These are phyloP conservation scores for Botrytis fabae DNA, from an alignment of 2,329 filamentous ascomycete genomes.

Conservation along the genomic window DNA sequence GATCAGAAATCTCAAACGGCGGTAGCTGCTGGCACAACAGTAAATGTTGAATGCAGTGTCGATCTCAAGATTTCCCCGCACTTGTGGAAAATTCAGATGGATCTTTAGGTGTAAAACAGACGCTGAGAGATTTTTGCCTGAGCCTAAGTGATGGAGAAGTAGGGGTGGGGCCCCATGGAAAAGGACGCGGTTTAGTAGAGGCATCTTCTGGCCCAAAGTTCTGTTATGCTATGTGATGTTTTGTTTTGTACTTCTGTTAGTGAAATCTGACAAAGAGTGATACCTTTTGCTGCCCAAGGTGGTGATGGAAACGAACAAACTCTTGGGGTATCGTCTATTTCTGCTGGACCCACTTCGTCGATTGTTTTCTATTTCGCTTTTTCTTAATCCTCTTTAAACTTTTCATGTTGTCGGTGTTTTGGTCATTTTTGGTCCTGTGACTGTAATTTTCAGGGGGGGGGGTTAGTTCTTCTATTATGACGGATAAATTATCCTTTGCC, in stretches of 20 bases:
- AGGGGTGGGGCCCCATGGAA: neutral
- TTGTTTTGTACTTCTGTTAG: neutral
- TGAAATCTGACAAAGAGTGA: neutral
- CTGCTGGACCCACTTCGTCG: neutral
- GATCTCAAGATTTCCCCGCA: neutral
- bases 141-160: neutral
- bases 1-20: neutral
- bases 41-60: neutral
- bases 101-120: neutral
- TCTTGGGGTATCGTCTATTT: neutral
- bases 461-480: neutral
- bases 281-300: neutral
- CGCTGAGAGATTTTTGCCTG: neutral
- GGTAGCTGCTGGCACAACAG: neutral
- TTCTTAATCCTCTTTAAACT: neutral
- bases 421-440: neutral
- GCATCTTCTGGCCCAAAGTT: neutral
- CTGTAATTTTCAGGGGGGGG: neutral
- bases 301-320: neutral
- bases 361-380: neutral
- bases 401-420: neutral
- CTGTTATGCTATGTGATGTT: neutral
- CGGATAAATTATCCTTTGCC: slow-evolving; percentile 17
- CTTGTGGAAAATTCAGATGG: neutral
- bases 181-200: neutral